Evolutionary conservation across 495 filamentous ascomycete genomes (phyloP).

Genomic region (Entonaema liquescens): DNA sequence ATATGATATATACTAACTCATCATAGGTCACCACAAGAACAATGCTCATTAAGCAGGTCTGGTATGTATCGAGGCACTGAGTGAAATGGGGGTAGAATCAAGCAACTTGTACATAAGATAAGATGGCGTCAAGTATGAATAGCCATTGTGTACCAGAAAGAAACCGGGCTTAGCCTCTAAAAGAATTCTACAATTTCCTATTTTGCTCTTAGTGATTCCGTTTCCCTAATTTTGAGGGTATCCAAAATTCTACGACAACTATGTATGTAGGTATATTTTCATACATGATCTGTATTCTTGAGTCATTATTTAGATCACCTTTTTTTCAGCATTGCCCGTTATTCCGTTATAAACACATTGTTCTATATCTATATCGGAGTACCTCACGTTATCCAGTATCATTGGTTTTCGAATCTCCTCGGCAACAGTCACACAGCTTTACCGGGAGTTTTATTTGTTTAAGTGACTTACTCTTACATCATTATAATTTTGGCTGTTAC

Average conservation of each 20-base stretch:
- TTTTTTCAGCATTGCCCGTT: not conserved
- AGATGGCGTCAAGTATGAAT: slow-evolving; percentile 31
- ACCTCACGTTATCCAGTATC: not conserved
- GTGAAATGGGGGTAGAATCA: slow-evolving; percentile 38
- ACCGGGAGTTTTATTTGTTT: not conserved
- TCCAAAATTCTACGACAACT: not conserved
- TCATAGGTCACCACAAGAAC: slow-evolving; percentile 97
- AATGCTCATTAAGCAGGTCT: slow-evolving; percentile 80
- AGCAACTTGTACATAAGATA: slow-evolving; percentile 56
- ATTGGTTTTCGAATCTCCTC: not conserved
- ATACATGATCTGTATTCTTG: not conserved
- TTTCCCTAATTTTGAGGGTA: not conserved
- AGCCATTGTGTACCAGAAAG: slow-evolving; percentile 44
- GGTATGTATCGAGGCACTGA: slow-evolving; percentile 5
- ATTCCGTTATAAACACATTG: not conserved
- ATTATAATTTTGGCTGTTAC: not conserved
- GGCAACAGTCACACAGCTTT: not conserved
- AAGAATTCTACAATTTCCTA: slow-evolving; percentile 33
- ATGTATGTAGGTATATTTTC: not conserved
- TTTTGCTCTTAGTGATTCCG: slow-evolving; percentile 16
- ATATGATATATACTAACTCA: slow-evolving; percentile 44
- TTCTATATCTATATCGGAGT: not conserved
- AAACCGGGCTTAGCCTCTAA: slow-evolving; percentile 32
- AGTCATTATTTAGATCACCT: not conserved
- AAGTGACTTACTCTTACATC: not conserved